A percentile compares a stretch with the other conserved stretches of the same genome.
Evolutionary conservation across 306 rosid species (phyloP).

Genomic region (Dryas alaskensis): DNA sequence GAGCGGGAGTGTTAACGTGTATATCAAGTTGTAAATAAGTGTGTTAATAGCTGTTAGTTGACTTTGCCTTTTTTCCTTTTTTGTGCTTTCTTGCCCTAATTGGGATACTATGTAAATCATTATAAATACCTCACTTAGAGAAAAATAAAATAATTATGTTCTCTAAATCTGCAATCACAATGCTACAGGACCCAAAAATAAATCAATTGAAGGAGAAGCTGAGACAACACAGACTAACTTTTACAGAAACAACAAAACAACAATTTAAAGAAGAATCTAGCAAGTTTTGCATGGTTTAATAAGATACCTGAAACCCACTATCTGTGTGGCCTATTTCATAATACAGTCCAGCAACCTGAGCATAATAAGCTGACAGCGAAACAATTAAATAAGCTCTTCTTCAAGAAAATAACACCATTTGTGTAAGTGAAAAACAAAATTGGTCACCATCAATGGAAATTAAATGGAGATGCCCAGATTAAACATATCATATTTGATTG

Average conservation of each 20-base stretch:
- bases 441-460: background rate
- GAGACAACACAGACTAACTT: background rate
- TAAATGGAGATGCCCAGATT: slow-evolving; percentile 1
- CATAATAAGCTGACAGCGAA: slow-evolving; percentile 68
- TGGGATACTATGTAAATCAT: too few relatives aligned
- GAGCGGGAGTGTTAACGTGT: too few relatives aligned
- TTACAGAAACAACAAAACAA: background rate
- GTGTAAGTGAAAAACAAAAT: background rate
- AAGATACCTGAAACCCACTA: slow-evolving; percentile 77
- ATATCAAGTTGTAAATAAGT: too few relatives aligned
- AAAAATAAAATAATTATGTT: too few relatives aligned
- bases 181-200: background rate
- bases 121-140: too few relatives aligned
- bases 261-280: background rate
- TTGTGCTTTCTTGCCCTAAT: too few relatives aligned
- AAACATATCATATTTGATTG: background rate
- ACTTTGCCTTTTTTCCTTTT: too few relatives aligned
- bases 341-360: slow-evolving; percentile 82
- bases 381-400: slow-evolving; percentile 2
- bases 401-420: background rate
- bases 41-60: too few relatives aligned
- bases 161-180: too few relatives aligned
- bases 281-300: background rate
- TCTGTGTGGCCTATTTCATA: slow-evolving; percentile 51
- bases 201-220: background rate